These are phyloP conservation scores for Graphiopsis chlorocephala DNA, from an alignment of 2,329 filamentous ascomycete species.

Conservation along the genomic window DNA sequence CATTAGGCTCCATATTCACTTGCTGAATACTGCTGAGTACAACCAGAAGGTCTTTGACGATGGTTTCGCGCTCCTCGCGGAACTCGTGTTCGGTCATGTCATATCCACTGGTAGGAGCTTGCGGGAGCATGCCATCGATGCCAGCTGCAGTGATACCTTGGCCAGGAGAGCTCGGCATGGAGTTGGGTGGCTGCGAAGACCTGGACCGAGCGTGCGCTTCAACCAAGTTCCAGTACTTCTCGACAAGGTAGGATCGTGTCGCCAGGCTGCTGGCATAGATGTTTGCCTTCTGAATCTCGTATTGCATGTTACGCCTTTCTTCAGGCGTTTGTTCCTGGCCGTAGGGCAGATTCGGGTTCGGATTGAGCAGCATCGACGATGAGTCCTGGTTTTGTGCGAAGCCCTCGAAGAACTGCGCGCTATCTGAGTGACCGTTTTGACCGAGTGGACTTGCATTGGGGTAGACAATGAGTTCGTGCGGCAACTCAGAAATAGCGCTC, in stretches of 20 bases:
- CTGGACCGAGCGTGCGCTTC: conserved; percentile 54
- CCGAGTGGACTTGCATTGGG: conserved; percentile 41
- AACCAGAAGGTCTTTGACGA: conserved; percentile 73
- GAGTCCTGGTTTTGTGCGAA: conserved; percentile 28
- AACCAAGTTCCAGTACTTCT: conserved; percentile 77
- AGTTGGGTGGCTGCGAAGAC: conserved; percentile 42
- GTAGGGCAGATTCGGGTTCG: not conserved
- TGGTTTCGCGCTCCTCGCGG: conserved; percentile 72
- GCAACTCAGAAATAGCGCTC: conserved; percentile 63
- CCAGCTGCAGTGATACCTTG: conserved; percentile 37
- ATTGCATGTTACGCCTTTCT: conserved; percentile 58
- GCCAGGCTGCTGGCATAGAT: conserved; percentile 79
- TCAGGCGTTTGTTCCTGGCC: conserved; percentile 34
- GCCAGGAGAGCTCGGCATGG: conserved; percentile 30
- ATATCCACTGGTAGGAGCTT: conserved; percentile 31
- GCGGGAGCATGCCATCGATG: conserved; percentile 35
- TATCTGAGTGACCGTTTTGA: conserved; percentile 23
- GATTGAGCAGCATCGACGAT: conserved; percentile 19
- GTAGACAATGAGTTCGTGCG: conserved; percentile 64
- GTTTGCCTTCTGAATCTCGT: conserved; percentile 89
- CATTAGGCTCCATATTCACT: conserved; percentile 76
- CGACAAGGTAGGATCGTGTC: conserved; percentile 79
- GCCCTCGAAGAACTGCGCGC: conserved; percentile 23
- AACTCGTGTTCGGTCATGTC: conserved; percentile 62
- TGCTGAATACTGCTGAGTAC: conserved; percentile 76